Conservation (phyloP, 1,284 basidiomycete species). For the Ustilago vetiveriae region DNA sequence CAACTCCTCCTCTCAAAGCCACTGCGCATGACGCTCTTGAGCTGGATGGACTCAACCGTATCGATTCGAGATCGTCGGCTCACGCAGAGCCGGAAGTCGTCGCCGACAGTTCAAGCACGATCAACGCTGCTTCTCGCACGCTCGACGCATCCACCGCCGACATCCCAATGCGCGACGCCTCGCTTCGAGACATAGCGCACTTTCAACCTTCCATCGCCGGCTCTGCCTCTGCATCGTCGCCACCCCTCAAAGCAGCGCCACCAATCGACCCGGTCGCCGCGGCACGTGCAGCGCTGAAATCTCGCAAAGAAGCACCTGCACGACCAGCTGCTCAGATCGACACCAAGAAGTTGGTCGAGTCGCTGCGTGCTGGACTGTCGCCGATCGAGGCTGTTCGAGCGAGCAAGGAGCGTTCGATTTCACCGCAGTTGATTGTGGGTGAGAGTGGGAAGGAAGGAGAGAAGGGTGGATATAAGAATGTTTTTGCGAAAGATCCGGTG, state of each 20-base stretch:
- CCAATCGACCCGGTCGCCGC: slow-evolving; percentile 29
- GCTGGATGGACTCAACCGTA: not conserved
- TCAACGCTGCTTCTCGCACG: not conserved
- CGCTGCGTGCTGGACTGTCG: slow-evolving; percentile 28
- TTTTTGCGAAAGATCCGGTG: slow-evolving; percentile 53
- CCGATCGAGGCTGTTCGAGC: slow-evolving; percentile 36
- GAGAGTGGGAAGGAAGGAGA: not conserved
- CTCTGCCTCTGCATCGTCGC: not conserved
- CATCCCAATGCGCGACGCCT: slow-evolving; percentile 15
- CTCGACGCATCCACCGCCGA: not conserved
- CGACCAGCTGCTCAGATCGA: slow-evolving; percentile 27
- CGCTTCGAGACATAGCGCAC: slow-evolving; percentile 1
- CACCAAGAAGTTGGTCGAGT: slow-evolving; percentile 44
- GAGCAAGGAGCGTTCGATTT: slow-evolving; percentile 18
- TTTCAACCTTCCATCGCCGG: not conserved
- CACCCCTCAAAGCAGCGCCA: slow-evolving; percentile 3
- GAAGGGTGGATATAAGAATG: slow-evolving; percentile 25
- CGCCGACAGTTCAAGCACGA: too few relatives aligned
- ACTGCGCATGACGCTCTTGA: not conserved
- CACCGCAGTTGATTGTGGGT: not conserved
- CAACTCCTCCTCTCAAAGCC: slow-evolving; percentile 21
- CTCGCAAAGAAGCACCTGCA: slow-evolving; percentile 8
- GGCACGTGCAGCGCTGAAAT: slow-evolving; percentile 27
- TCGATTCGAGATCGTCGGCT: not conserved
- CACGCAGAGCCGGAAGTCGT: too few relatives aligned